Evolutionary conservation across 169 alveolate species (phyloP), one percentile per base, ranked within the genome.

Genomic region (Babesia bigemina): DNA sequence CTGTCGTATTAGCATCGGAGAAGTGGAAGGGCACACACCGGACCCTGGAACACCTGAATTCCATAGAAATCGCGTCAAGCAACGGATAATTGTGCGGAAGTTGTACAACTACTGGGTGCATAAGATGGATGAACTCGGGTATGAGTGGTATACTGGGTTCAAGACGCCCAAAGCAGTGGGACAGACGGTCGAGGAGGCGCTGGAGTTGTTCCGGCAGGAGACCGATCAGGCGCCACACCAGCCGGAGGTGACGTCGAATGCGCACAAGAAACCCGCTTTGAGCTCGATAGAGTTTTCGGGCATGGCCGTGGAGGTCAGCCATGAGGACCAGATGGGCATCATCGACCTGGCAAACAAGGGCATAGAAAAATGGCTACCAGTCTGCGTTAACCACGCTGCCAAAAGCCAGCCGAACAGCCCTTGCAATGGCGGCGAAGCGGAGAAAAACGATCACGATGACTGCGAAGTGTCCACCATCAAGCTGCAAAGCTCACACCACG

Each of bases 401-500:
- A 53, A 28, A 14, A 39, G 66, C 2, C 47, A 44, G 6, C 57
- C 73, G 10, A 53, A 24, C 4, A 33, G 52, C 63, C 57, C 52
- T 9, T 33, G 58, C 42, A 36, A 42, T 22, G 53, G 13, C 2
- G 9, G 13, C 17, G 65, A 10, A 6, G 10, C 29, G 13, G 16
- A 13, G 22, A 22, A 58, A 14, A 2, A 28, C 11, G 66, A 63
- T 2, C 10, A 2, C 11, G 61, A 47, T 12, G 60, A 44, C 4
- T 48, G 73, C 24, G 63, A 63, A 21, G 78, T 70, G 8, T 56
- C 73, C 22, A 42, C 78, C n/a, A 70, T 79, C 29, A 56, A 33
- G 58, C 70, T 79, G 24, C 82, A 59, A 39, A 70, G 36, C 44
- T 28, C 49, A 26, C 79, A 66, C 69, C 87, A 79, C 65, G 75